Base-by-base conservation (phyloP, 371 early-diverging fungal species). In the Chytridiales sp. region DNA sequence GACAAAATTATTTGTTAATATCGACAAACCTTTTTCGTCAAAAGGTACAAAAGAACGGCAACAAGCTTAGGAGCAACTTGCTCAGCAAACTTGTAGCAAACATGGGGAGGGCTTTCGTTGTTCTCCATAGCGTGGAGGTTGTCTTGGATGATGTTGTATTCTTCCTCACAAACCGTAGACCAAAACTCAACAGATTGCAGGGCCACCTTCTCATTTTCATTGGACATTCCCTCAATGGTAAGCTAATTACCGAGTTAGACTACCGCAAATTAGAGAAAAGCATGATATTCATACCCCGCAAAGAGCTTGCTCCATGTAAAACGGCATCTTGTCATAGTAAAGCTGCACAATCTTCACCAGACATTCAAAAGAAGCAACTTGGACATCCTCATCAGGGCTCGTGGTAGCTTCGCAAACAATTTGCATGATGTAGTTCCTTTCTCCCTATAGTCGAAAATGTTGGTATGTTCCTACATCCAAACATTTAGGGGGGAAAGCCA, bases 161-260 rank as follows among this genome's bases (percentile, higher is more conserved):
- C 98, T 59, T 87, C 90, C 62, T 98, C 98, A 70, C 94, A 94
- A 19, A 98, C 89, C 21, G 97, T 94, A 17, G 95, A 93, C 98
- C 98, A 98, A 71, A 98, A 98, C 79, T 98, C 98, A 55, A 98
- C 87, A 40, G 97, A 96, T 72, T 98, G 97, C 56, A 94, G 74
- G 4, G 89, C 94, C 38, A 98, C 91, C 21, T 85, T 85, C 40
- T 90, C 88, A 48, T 90, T 86, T 51, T 85, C 85, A 56, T 79
- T 77, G 61, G 87, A 87, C 95, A 98, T 95, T 21, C 94, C 95
- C 57, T 80, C 73, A 29, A 95, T 80, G 22, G 97, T 95, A 30
- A 97, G 80, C 86, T 87, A 70, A 19, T 29, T 22, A 24, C 50
- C 26, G 5, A 24, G 22, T 35, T 13, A 13, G 15, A 52, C 42